Conservation (phyloP, 805 yeast genomes). For the Saturnispora mendoncae region DNA sequence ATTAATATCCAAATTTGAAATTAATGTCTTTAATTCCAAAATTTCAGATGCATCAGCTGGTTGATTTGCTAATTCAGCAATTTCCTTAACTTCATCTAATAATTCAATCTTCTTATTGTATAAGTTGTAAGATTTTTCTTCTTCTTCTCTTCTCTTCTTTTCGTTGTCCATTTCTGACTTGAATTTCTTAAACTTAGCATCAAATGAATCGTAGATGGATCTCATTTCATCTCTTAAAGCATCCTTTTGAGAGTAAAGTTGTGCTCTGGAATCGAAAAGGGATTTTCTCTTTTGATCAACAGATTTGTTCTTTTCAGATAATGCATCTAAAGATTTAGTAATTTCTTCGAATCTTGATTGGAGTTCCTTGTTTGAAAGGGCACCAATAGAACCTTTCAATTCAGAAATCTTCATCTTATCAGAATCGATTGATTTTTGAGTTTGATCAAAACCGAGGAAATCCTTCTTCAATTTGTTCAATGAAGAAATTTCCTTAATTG, state of each 20-base stretch:
- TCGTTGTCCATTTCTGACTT: conserved; percentile 61
- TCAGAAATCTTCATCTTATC: conserved; percentile 70
- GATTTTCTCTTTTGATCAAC: conserved; percentile 58
- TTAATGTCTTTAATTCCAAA: conserved; percentile 60
- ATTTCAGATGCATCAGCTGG: conserved; percentile 86
- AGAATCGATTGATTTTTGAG: conserved; percentile 69
- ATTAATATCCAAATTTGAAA: conserved; percentile 69
- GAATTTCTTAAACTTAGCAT: conserved; percentile 65
- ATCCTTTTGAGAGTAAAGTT: conserved; percentile 59
- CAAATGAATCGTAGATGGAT: conserved; percentile 63
- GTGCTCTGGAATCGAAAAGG: conserved; percentile 57
- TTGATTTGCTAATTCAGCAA: conserved; percentile 55
- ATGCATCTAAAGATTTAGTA: conserved; percentile 60
- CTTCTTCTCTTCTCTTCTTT: conserved; percentile 56
- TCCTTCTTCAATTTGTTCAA: conserved; percentile 77
- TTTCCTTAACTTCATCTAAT: conserved; percentile 56
- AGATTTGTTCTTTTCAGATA: conserved; percentile 51
- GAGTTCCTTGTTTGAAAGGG: conserved; percentile 53
- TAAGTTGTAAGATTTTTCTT: conserved; percentile 46
- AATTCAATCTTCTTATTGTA: conserved; percentile 42
- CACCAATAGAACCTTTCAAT: conserved; percentile 56
- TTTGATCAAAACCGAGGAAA: conserved; percentile 61
- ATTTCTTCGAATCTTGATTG: conserved; percentile 59
- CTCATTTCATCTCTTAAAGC: conserved; percentile 58
- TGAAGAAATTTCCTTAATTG: conserved; percentile 74